Evolutionary conservation across 2,329 filamentous ascomycete species (phyloP).

Genomic region (Aureobasidium lini): DNA sequence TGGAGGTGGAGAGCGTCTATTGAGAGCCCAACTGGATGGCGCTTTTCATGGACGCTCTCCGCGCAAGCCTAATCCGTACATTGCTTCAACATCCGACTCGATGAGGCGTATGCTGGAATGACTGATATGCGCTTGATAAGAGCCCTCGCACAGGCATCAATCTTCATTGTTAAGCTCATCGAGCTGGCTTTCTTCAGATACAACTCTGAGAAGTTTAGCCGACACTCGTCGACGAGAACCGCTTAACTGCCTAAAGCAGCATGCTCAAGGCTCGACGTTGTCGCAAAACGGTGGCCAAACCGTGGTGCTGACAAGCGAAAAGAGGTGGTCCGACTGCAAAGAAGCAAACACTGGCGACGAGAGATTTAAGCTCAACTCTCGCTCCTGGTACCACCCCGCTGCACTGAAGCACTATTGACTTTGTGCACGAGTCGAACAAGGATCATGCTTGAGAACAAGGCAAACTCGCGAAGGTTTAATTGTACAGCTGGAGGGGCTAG

Average conservation of each 20-base stretch:
- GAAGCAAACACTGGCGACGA: not conserved
- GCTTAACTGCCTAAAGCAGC: slow-evolving; percentile 3
- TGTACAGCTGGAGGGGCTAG: not conserved
- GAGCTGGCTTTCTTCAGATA: not conserved
- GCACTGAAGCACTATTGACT: not conserved
- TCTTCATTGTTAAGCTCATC: not conserved
- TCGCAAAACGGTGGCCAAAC: not conserved
- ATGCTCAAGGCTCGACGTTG: not conserved
- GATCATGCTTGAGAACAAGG: not conserved
- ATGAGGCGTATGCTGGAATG: not conserved
- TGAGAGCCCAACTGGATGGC: not conserved
- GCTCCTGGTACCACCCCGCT: not conserved
- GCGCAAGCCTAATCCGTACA: not conserved
- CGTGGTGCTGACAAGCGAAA: not conserved
- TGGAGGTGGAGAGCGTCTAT: not conserved
- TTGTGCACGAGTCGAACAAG: not conserved
- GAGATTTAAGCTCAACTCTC: not conserved
- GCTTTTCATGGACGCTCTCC: not conserved
- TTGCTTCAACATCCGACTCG: not conserved
- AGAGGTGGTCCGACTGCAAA: not conserved
- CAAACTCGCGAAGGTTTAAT: not conserved
- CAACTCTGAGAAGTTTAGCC: slow-evolving; percentile 1
- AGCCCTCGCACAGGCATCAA: not conserved
- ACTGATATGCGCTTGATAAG: not conserved
- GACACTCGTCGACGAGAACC: not conserved